Evolutionary conservation across 23 red algal species (phyloP), one percentile per base, ranked within the genome.

Genomic region (Gracilaria gracilis): DNA sequence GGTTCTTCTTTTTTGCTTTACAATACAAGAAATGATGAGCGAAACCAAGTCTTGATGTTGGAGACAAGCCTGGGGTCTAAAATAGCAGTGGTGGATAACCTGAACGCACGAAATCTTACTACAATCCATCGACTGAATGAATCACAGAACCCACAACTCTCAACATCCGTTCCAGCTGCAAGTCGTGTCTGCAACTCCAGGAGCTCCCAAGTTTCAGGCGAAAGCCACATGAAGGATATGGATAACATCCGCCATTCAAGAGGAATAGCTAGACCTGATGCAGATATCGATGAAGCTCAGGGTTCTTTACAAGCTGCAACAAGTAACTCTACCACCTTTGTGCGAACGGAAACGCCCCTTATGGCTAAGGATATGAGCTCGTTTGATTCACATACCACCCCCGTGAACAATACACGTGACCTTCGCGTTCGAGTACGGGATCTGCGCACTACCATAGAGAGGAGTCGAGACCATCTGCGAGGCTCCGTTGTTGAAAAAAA

Each of bases 1-100:
- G 96, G 96, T 23, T 46, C 57, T 27, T 95, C 93, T 2, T 34
- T 95, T 15, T 17, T 91, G 23, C n/a, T 88, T 14, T 87, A 79
- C 69, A 50, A 86, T 28, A 31, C 20, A 37, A 64, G 13, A 35
- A 62, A 27, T 31, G 58, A 62, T 13, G 75, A 79, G 53, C 4
- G 35, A 16, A 51, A 53, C 23, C 58, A 65, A 23, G 53, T 65
- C 13, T 13, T 23, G 3, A 34, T 28, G 16, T 36, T 65, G 54
- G 53, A 82, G 54, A 82, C 53, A 34, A 82, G 79, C 54, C 53
- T 82, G 0, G 54, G 58, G 28, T 82, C 54, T 3, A 29, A 8
- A 1, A 82, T 82, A 2, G 29, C 31, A 20, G 16, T 69, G 9
- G 0, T 34, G 25, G 32, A 69, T 9, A 69, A 13, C 17, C 32